Conservation (phyloP, 176 grass and related monocot species). For the Oryza coarctata region DNA sequence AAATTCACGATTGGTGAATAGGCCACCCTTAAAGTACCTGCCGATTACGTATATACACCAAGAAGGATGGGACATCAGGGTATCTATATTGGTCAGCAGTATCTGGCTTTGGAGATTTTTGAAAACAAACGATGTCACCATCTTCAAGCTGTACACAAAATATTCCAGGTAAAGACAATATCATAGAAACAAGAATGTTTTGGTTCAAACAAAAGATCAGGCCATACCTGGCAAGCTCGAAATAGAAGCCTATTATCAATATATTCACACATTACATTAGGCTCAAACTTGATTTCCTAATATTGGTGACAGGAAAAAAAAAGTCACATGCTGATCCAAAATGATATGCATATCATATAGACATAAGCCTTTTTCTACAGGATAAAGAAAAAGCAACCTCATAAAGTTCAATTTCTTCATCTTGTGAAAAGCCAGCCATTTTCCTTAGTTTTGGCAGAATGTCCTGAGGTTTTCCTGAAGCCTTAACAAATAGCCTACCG, state of each 20-base stretch:
- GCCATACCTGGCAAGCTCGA: conserved; percentile 76
- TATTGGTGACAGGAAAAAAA: conserved; percentile 32
- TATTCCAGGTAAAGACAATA: conserved; percentile 31
- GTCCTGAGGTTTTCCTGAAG: conserved; percentile 74
- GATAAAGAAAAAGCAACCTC: conserved; percentile 66
- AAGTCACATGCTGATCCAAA: conserved; percentile 24
- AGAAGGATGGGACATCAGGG: conserved; percentile 83
- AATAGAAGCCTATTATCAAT: conserved; percentile 79
- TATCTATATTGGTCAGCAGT: conserved; percentile 65
- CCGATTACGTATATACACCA: conserved; percentile 90
- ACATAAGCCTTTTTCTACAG: conserved; percentile 9
- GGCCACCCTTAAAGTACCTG: conserved; percentile 48
- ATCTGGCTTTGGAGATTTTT: conserved; percentile 63
- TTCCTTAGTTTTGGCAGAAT: conserved; percentile 79
- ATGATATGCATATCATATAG: conserved; percentile 11
- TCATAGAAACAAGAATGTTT: conserved; percentile 13
- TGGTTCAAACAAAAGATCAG: conserved; percentile 5
- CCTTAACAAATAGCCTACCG: conserved; percentile 88
- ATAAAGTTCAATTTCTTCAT: conserved; percentile 91
- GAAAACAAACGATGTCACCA: conserved; percentile 95
- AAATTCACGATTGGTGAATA: conserved; percentile 4
- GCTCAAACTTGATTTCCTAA: conserved; percentile 99
- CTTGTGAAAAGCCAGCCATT: conserved; percentile 81
- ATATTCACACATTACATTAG: conserved; percentile 96
- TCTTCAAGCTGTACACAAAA: conserved; percentile 84